Evolutionary conservation across 768 basidiomycete genomes (phyloP).

Genomic region (Hysterangium stoloniferum): DNA sequence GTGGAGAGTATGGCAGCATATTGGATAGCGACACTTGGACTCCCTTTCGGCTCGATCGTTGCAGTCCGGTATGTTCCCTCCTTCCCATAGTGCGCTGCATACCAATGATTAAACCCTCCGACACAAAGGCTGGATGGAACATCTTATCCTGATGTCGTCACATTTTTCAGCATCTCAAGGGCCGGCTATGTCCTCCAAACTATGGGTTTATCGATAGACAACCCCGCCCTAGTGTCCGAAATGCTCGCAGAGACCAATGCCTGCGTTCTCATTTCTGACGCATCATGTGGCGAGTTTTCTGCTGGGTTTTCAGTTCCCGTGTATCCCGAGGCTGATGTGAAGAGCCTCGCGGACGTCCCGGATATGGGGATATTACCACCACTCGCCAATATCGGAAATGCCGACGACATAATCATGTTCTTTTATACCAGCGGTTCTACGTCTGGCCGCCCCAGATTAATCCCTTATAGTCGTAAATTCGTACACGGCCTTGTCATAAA

Average conservation of each 20-base stretch:
- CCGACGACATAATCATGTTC: background rate
- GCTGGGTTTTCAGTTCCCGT: too few species aligned
- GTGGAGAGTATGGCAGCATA: too few species aligned
- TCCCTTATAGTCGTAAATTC: background rate
- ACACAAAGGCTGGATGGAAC: conserved; percentile 60
- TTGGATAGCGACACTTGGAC: too few species aligned
- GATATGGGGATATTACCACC: background rate
- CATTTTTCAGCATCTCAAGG: conserved; percentile 66
- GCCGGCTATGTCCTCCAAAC: conserved; percentile 77
- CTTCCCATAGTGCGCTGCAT: conserved; percentile 11
- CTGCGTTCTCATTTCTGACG: too few species aligned
- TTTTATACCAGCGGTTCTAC: background rate
- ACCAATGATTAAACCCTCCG: conserved; percentile 2
- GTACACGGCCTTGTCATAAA: background rate
- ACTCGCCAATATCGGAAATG: background rate
- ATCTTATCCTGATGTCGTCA: conserved; percentile 60
- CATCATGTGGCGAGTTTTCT: too few species aligned
- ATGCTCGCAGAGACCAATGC: too few species aligned
- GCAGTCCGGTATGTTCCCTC: conserved; percentile 53
- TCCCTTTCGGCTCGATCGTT: conserved; percentile 51
- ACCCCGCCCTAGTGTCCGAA: too few species aligned
- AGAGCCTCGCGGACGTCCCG: too few species aligned
- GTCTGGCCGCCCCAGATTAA: too few species aligned
- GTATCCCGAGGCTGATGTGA: too few species aligned
- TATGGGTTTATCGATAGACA: too few species aligned